These are phyloP conservation scores for Talaromyces amestolkiae DNA, from an alignment of 2,329 filamentous ascomycete species.

Conservation along the genomic window DNA sequence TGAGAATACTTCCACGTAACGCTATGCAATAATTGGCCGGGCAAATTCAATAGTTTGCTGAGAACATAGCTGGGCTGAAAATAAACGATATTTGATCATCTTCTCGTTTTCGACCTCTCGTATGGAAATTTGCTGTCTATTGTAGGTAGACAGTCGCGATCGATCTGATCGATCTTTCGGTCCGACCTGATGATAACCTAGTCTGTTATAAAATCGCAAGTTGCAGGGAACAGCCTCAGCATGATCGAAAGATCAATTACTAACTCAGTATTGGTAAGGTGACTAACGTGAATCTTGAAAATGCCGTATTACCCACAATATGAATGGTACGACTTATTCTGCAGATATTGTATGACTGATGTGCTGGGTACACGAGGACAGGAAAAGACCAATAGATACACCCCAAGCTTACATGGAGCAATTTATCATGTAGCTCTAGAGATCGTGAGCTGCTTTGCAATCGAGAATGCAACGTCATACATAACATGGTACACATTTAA, in stretches of 20 bases:
- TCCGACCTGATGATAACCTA: background rate
- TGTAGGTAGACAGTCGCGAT: background rate
- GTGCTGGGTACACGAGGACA: background rate
- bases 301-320: background rate
- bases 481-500: background rate
- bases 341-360: background rate
- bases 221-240: too few relatives aligned
- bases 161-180: background rate
- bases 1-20: background rate
- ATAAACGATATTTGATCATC: background rate
- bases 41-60: background rate
- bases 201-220: background rate
- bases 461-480: background rate
- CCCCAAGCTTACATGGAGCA: too few relatives aligned
- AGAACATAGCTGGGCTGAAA: background rate
- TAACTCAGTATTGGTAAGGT: too few relatives aligned
- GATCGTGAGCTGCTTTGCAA: background rate
- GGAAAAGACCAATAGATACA: background rate
- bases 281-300: background rate
- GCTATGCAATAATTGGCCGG: background rate
- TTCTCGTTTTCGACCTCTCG: too few relatives aligned
- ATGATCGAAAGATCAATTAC: too few relatives aligned
- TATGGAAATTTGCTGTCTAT: too few relatives aligned
- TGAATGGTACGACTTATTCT: background rate
- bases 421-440: background rate